Evolutionary conservation across 2,329 filamentous ascomycete species (phyloP).

Genomic region (Colletotrichum scovillei): DNA sequence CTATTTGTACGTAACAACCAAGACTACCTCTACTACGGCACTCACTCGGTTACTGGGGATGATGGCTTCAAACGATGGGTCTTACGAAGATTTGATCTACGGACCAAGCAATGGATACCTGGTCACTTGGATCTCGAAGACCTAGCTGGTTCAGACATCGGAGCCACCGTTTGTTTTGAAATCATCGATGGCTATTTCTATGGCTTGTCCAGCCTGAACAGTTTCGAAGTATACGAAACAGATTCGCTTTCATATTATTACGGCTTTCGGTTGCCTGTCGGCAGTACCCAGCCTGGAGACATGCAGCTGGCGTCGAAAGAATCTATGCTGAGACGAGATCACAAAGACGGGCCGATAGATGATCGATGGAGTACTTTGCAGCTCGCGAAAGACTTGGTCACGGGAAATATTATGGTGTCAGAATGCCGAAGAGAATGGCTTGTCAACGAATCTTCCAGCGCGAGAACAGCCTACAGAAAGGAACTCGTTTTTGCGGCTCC

Average conservation of each 20-base stretch:
- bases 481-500: slow-evolving; percentile 33
- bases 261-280: slow-evolving; percentile 71
- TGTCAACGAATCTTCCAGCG: slow-evolving; percentile 62
- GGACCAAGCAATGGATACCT: slow-evolving; percentile 50
- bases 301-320: slow-evolving; percentile 54
- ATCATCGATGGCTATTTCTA: slow-evolving; percentile 76
- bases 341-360: slow-evolving; percentile 77
- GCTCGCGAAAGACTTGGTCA: slow-evolving; percentile 69
- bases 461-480: slow-evolving; percentile 74
- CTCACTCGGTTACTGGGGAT: slow-evolving; percentile 63
- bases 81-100: slow-evolving; percentile 64
- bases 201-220: slow-evolving; percentile 73
- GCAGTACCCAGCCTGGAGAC: slow-evolving; percentile 50
- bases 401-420: slow-evolving; percentile 68
- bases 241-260: slow-evolving; percentile 78
- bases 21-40: slow-evolving; percentile 74
- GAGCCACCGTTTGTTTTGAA: slow-evolving; percentile 77
- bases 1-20: slow-evolving; percentile 76
- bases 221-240: slow-evolving; percentile 70
- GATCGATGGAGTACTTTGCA: slow-evolving; percentile 78
- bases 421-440: slow-evolving; percentile 79
- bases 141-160: slow-evolving; percentile 73
- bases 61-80: slow-evolving; percentile 73
- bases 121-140: slow-evolving; percentile 64
- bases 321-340: slow-evolving; percentile 72